Base-by-base conservation (phyloP, 768 basidiomycete species). In the Amanita jacksonii region DNA sequence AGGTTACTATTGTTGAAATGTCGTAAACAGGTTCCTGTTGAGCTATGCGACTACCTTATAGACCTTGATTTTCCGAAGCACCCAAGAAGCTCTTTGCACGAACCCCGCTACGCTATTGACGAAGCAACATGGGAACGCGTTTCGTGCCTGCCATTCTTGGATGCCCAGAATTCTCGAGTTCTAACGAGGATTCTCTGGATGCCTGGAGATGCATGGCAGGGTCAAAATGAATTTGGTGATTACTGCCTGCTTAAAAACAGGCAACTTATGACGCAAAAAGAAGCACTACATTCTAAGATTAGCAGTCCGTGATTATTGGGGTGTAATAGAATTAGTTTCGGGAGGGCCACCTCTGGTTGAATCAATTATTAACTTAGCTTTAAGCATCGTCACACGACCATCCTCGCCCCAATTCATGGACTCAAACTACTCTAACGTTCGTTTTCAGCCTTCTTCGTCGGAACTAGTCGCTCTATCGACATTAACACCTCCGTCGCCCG, bases 11-110 rank as follows among this genome's bases (percentile, higher is more conserved):
- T 33, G 24, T 23, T 37, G 13, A 39, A 35, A 19, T n/a, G 12
- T 24, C 13, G 34, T 44, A 28, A 27, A 48, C 44, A 85, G 94
- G 81, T 87, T 24, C 68, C 81, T 19, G 63, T 79, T 16, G 65
- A 74, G 16, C 66, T 74, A 31, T 99, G 96, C 58, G 85, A 89
- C 60, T 97, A 94, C 62, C 68, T 99, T 47, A 69, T 99, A 50
- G 91, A 97, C 60, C 74, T 89, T 33, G 85, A 92, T 63, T 89
- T 88, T 58, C 91, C 92, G 0, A 61, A 65, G 1, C 78, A 85
- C 50, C 75, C 84, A 1, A 57, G 62, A 8, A 59, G 57, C 28
- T 75, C 79, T 10, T 24, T 51, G 4, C 62, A 76, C 36, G 92
- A 96, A 56, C 90, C 87, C n/a, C 81, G 90, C 25, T 93, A 89